Evolutionary conservation across 441 rosid genomes (phyloP).

Genomic region (Monsonia emarginata): DNA sequence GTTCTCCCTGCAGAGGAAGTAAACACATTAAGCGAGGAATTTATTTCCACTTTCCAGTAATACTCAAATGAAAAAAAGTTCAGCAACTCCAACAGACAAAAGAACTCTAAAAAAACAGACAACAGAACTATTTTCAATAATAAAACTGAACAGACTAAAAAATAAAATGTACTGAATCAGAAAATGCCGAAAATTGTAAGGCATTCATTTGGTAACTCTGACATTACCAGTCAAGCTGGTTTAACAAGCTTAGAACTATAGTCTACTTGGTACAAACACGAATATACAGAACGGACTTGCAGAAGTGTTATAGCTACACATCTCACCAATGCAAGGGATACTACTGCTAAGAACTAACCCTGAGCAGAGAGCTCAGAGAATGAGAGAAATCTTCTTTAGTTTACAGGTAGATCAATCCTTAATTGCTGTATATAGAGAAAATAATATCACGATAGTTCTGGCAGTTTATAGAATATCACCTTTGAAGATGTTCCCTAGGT

Average conservation of each 20-base stretch:
- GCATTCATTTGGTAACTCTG: not conserved
- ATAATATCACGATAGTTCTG: too few species aligned
- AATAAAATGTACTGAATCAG: not conserved
- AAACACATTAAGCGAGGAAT: not conserved
- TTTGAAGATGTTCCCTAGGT: not conserved
- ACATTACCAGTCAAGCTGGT: not conserved
- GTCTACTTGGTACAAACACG: not conserved
- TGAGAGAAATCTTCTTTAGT: not conserved
- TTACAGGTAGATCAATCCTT: too few species aligned
- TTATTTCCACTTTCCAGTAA: not conserved
- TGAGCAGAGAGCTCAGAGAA: not conserved
- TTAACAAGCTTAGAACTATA: not conserved
- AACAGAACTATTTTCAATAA: not conserved
- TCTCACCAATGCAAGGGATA: not conserved
- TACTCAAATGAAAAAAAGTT: not conserved
- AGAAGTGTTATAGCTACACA: not conserved
- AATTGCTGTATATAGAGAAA: too few species aligned
- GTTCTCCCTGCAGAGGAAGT: constrained; percentile 51
- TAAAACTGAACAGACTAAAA: not conserved
- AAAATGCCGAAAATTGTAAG: not conserved
- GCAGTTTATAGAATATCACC: too few species aligned
- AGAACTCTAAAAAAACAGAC: too few species aligned
- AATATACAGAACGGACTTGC: not conserved
- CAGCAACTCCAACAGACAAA: constrained; percentile 5
- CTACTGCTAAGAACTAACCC: not conserved